Percentiles rank a stretch among this genome's conserved stretches.
These are phyloP conservation scores for Ophiocordyceps sinensis DNA, from an alignment of 2,329 filamentous ascomycete species.

Conservation along the genomic window DNA sequence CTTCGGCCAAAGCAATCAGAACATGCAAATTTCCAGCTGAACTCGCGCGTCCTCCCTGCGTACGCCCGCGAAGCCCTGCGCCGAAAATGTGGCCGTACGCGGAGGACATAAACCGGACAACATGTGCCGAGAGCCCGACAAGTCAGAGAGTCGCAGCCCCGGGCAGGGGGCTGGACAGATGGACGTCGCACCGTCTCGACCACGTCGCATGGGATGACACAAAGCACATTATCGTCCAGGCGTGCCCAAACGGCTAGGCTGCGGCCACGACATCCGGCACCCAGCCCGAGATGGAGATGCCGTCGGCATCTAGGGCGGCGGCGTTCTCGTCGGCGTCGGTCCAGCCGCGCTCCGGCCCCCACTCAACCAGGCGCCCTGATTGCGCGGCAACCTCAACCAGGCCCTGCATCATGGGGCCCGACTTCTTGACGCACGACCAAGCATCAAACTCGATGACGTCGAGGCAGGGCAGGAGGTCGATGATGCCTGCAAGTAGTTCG, in stretches of 20 bases:
- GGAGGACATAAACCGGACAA: too few relatives aligned
- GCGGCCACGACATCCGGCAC: conserved; percentile 6
- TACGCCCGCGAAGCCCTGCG: too few relatives aligned
- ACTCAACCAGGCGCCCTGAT: conserved; percentile 39
- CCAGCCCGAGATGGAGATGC: conserved; percentile 5
- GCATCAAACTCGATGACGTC: conserved; percentile 54
- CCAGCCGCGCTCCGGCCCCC: conserved; percentile 57
- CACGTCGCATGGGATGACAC: too few relatives aligned
- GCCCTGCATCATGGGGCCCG: conserved; percentile 47
- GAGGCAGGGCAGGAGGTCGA: conserved; percentile 42
- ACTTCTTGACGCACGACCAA: conserved; percentile 49
- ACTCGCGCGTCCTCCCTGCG: too few relatives aligned
- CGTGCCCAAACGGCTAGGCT: conserved; percentile 2
- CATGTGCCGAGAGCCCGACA: too few relatives aligned
- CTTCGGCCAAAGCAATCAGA: too few relatives aligned
- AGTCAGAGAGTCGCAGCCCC: too few relatives aligned
- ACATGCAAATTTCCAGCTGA: too few relatives aligned
- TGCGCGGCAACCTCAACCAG: conserved; percentile 38
- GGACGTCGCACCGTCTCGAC: too few relatives aligned
- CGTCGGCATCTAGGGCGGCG: conserved; percentile 1
- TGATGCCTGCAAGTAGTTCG: conserved; percentile 38
- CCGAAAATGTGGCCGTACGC: too few relatives aligned
- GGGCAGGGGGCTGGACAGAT: too few relatives aligned
- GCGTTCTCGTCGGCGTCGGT: conserved; percentile 32
- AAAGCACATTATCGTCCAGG: too few relatives aligned